phyloP scores from a whole-genome alignment of 495 filamentous ascomycete genomes.

The Wilcoxina mikolae region DNA sequence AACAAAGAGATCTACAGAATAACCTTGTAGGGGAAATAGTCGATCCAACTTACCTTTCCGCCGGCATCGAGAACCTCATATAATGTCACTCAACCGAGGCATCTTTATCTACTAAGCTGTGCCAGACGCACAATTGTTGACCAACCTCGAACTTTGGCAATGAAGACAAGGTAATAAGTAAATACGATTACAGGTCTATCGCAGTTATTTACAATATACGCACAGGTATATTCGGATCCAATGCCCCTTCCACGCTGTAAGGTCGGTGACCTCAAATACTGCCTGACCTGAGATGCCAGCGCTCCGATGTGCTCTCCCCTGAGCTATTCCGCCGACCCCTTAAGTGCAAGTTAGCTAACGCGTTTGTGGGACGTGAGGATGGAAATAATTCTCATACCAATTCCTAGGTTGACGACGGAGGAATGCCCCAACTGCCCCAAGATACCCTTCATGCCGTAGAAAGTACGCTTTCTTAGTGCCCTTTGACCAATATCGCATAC shows the following conservation, averaged over 20 bases:
- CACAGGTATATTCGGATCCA: neutral
- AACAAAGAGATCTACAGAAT: too few species aligned
- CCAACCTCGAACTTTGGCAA: too few species aligned
- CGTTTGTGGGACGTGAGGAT: neutral
- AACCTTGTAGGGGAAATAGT: too few species aligned
- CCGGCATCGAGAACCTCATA: too few species aligned
- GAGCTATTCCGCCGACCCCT: neutral
- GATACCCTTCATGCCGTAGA: slow-evolving; percentile 85
- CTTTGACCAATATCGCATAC: slow-evolving; percentile 93
- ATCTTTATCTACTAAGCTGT: too few species aligned
- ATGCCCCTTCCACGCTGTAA: neutral
- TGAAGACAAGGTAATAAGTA: neutral
- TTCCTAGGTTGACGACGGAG: slow-evolving; percentile 77
- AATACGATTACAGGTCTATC: neutral
- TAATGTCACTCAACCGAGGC: too few species aligned
- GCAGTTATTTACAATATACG: neutral
- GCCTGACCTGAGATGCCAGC: neutral
- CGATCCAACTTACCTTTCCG: too few species aligned
- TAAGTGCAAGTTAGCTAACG: neutral
- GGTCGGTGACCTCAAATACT: neutral
- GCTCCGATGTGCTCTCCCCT: neutral
- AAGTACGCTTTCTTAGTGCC: slow-evolving; percentile 93
- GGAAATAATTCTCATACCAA: slow-evolving; percentile 47
- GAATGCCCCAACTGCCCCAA: slow-evolving; percentile 93
- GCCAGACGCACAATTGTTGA: too few species aligned